Evolutionary conservation across 257 asterid species (phyloP), one percentile per base, ranked within the genome.

Genomic region (Gentiana straminea): DNA sequence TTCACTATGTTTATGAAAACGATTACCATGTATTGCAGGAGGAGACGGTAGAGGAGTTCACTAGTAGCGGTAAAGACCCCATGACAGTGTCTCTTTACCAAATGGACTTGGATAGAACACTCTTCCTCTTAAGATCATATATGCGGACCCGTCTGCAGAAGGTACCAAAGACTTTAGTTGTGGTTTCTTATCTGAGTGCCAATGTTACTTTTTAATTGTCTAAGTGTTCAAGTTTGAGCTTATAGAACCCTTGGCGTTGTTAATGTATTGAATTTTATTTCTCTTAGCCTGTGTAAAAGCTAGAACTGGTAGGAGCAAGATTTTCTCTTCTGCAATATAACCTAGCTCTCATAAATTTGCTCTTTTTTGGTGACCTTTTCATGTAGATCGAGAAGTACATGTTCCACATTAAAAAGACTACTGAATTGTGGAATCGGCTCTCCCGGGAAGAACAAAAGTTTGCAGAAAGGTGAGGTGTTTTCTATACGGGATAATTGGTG

Each of bases 31-130:
- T 11, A 52, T 33, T 72, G 57, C 49, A 91, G 97, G 98, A 91
- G 79, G 95, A 81, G 59, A 78, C 72, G 62, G 80, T 81, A 57
- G 95, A 73, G 4, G 85, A 83, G 45, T 78, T 64, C 60, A 73
- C 65, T 57, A 71, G 63, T 33, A 80, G 51, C 61, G 95, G 82
- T 15, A 77, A 69, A 44, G 98, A 91, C 64, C 96, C 94, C 1
- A 82, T 91, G 51, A 84, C 86, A 0, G 77, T 81, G 37, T 91
- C 96, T 38, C 98, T 91, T 59, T 83, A 87, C 77, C 90, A 85
- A 77, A 83, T 87, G 95, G 98, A 91, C 76, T 66, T 87, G 78
- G 95, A 91, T 57, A 78, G 95, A 60, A 87, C 88, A 47, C 67
- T 79, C 76, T 87, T 77, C 65, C 77, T 87, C 35, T 75, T 91